Percentiles rank a stretch among this genome's conserved stretches.
Conservation (phyloP, 2,329 filamentous ascomycete species). For the Karstenula rhodostoma region DNA sequence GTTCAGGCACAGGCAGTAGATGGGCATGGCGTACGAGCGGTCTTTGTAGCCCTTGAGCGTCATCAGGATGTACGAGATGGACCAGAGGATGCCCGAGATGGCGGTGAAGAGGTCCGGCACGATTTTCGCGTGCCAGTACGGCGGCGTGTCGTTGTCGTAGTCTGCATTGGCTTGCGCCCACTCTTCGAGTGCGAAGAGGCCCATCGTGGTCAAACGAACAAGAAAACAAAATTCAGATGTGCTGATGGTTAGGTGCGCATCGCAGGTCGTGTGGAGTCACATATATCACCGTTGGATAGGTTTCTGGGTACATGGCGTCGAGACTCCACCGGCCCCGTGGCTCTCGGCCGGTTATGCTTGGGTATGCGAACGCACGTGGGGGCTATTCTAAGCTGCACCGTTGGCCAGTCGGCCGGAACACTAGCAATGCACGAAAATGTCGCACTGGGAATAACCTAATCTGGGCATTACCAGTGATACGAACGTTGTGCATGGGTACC, state of each 20-base stretch:
- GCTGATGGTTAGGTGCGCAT: not conserved
- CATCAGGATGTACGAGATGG: constrained; percentile 1
- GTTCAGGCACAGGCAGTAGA: constrained; percentile 1
- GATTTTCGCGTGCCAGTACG: not conserved
- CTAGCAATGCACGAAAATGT: not conserved
- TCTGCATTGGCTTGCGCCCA: constrained; percentile 5
- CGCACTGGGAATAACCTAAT: not conserved
- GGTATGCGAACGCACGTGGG: not conserved
- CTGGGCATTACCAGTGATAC: not conserved
- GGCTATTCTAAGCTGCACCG: constrained; percentile 2
- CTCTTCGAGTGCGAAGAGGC: not conserved
- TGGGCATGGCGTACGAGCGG: not conserved
- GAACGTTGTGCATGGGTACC: not conserved
- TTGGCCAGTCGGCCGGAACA: constrained; percentile 1
- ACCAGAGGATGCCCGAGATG: constrained; percentile 1
- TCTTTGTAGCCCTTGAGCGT: not conserved
- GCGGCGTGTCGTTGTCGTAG: not conserved
- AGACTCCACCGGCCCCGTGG: not conserved
- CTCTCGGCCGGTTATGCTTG: not conserved
- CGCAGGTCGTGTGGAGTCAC: not conserved
- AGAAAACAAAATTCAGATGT: not conserved
- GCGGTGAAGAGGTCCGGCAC: constrained; percentile 2
- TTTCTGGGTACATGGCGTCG: not conserved
- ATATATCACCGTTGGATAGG: not conserved
- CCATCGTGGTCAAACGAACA: not conserved